These are phyloP conservation scores for Irpex lacteus DNA, from an alignment of 1,284 basidiomycete genomes.

Conservation along the genomic window DNA sequence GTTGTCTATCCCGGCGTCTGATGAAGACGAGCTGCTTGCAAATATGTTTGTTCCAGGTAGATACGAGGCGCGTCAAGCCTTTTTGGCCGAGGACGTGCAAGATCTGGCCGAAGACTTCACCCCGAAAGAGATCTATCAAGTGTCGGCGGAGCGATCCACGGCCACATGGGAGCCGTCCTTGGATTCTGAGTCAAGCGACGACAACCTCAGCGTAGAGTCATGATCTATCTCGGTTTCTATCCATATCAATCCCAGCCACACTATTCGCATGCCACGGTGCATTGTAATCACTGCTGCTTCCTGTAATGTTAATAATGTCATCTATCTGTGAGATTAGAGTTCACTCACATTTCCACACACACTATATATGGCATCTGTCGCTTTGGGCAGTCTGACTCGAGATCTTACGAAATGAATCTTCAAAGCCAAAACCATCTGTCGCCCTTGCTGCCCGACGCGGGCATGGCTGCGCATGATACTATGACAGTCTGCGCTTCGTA, in stretches of 20 bases:
- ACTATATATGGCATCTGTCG: not conserved
- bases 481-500: not conserved
- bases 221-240: not conserved
- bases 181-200: conserved; percentile 20
- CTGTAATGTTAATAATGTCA: not conserved
- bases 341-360: not conserved
- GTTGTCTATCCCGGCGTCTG: conserved; percentile 15
- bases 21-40: conserved; percentile 27
- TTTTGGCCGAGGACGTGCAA: conserved; percentile 25
- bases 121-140: conserved; percentile 30
- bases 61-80: conserved; percentile 38
- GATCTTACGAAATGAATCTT: not conserved
- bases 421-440: not conserved
- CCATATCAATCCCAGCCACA: not conserved
- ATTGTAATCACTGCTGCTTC: not conserved
- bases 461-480: not conserved
- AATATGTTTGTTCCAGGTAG: conserved; percentile 30
- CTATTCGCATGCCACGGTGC: not conserved
- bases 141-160: conserved; percentile 48
- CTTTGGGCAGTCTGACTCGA: not conserved
- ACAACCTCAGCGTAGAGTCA: not conserved
- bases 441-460: not conserved
- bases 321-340: not conserved
- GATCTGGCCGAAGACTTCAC: conserved; percentile 20
- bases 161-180: conserved; percentile 33